Evolutionary conservation across 768 basidiomycete genomes (phyloP), one percentile per base, ranked within the genome.

Genomic region (Pluteus cervinus): DNA sequence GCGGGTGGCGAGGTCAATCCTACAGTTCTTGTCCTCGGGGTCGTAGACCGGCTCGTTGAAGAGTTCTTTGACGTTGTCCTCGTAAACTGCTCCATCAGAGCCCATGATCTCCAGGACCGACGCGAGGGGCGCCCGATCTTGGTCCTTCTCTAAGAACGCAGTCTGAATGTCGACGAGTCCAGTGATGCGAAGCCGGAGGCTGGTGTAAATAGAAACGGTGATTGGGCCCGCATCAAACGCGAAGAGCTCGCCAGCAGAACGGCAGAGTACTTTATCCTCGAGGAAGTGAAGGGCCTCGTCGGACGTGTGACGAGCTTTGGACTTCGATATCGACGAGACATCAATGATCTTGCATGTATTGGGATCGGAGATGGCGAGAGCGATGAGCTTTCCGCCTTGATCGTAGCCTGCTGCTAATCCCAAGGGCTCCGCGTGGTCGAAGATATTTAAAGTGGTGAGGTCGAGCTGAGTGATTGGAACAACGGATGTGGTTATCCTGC

Each of bases 141-240:
- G 42, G 7, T 58, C 58, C 5, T 62, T 56, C n/a, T n/a, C n/a
- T n/a, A n/a, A n/a, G 46, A 70, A 69, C 3, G 62, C 68, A 4
- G 71, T 73, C 45, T 81, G 77, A 15, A 83, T 66, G 47, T 81
- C 77, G 25, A 81, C 52, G n/a, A 64, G 77, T 21, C 69, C 63
- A 5, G 54, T 49, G 29, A 81, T 46, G 25, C 65, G 65, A 16
- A 80, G 45, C 2, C 52, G 48, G 29, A 66, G 53, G 25, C 72
- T 64, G 24, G 42, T 46, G 46, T 64, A 70, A 4, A 83, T 59
- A 0, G 69, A 62, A 52, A 79, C 62, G 0, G 69, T 61, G 11
- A 81, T 51, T 0, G 65, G 66, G 1, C 51, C 73, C 46, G 79
- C 62, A 48, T 77, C 71, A 47, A 83, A 81, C 0, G 71, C 75